Conservation (phyloP, 192 early-diverging fungal genomes). For the Coemansia sp. region DNA sequence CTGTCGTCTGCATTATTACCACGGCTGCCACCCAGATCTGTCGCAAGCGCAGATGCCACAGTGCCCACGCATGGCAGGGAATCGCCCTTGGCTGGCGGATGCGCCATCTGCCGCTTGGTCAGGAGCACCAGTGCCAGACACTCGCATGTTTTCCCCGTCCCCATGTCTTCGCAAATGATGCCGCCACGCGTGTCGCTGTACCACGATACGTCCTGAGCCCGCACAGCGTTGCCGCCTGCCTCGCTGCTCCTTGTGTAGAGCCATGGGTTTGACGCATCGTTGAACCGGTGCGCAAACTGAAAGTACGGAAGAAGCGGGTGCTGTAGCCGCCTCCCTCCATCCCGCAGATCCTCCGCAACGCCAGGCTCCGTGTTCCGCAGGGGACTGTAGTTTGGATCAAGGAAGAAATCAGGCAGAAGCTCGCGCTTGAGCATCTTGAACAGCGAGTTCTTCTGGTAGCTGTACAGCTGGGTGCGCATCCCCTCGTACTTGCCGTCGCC, state of each 20-base stretch:
- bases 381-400: conserved; percentile 52
- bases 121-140: conserved; percentile 66
- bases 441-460: conserved; percentile 66
- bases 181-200: conserved; percentile 58
- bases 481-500: conserved; percentile 23
- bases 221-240: conserved; percentile 20
- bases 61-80: conserved; percentile 40
- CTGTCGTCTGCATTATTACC: background rate
- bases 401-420: conserved; percentile 57
- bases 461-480: conserved; percentile 57
- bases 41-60: conserved; percentile 29
- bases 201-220: conserved; percentile 38
- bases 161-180: conserved; percentile 89
- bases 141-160: conserved; percentile 80
- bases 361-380: conserved; percentile 33
- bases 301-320: conserved; percentile 45
- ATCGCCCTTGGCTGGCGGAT: conserved; percentile 40
- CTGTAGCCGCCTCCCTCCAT: conserved; percentile 9
- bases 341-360: conserved; percentile 14
- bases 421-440: conserved; percentile 76
- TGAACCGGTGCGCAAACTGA: conserved; percentile 39
- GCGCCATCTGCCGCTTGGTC: conserved; percentile 61
- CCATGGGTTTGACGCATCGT: conserved; percentile 35
- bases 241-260: conserved; percentile 18
- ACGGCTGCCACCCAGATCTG: conserved; percentile 11